Evolutionary conservation across 2,329 filamentous ascomycete genomes (phyloP), one percentile per base, ranked within the genome.

Genomic region (Grosmannia huntii): DNA sequence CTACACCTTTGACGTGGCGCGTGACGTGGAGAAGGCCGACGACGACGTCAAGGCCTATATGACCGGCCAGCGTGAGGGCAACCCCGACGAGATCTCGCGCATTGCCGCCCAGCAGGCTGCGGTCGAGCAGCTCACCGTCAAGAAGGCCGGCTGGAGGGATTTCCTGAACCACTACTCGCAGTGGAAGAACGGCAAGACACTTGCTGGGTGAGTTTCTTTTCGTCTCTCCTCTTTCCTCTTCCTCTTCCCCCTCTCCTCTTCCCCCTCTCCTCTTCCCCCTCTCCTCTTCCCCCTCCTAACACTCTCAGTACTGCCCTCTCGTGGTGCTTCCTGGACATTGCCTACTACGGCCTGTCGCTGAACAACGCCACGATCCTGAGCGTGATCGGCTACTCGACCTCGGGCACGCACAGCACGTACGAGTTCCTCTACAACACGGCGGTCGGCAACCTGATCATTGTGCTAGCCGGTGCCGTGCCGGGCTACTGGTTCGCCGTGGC

Each of bases 401-500:
- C 74, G 10, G 63, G 66, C 62, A 70, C 71, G 46, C 67, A 66
- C 57, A 82, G 78, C 62, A 81, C 87, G 33, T 90, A 90, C 72
- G 70, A 88, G 63, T 78, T 76, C 68, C 77, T 90, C 61, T 84
- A 83, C 75, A 88, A 87, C 71, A 89, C 83, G 9, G 86, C 87
- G 55, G 79, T 89, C 23, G 88, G 88, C 11, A 90, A 92, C 73
- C 73, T 91, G 64, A 89, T 91, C 64, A 79, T 91, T 55, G 84
- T 90, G 64, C 82, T 87, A 60, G 87, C 88, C 4, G 88, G 87
- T 59, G 85, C 88, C 53, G 87, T 91, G 16, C 88, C 88, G 0
- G 88, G 88, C 16, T 91, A 91, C n/a, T 91, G 87, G 87, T 80
- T 89, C 19, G 88, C 86, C 0, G 87, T 90, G 6, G 83, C 83